Evolutionary conservation across 73 alveolate genomes (phyloP), one percentile per base, ranked within the genome.

Genomic region (Stentor coeruleus): DNA sequence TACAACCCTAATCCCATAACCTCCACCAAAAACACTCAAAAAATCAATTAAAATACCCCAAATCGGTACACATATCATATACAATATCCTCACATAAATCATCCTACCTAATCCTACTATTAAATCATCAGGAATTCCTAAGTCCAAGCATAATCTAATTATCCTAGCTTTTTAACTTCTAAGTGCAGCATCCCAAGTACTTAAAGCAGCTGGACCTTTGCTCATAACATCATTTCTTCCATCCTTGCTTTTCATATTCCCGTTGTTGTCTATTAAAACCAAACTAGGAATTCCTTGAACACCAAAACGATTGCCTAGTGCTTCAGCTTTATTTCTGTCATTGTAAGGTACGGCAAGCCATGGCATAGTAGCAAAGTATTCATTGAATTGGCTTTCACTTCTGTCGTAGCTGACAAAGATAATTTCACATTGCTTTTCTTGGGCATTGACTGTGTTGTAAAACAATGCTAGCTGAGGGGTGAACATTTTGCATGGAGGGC

Each of bases 401-500:
- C 86, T 87, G 81, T 91, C 95, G 28, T 84, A 86, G 26, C 93
- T 81, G 74, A 85, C 83, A 81, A 81, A 91, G 3, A 91, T 82
- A 3, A 91, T 59, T 6, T 59, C 42, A 3, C 3, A 15, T 4
- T n/a, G n/a, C n/a, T n/a, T n/a, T n/a, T n/a, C n/a, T n/a, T n/a
- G n/a, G n/a, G n/a, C n/a, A n/a, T n/a, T n/a, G n/a, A n/a, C n/a
- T n/a, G n/a, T n/a, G 33, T 55, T 55, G 90, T 92, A 90, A 72
- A 84, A 77, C 41, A 91, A 91, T 26, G 91, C 89, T 82, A 90
- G 58, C 85, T 85, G 39, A 38, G 95, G 96, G 20, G 93, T 92
- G 91, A 92, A 92, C 58, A 79, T 91, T 1, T 84, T 39, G 91
- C 96, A 90, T 3, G 97, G 96, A 38, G 96, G 93, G 85, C 96